Evolutionary conservation across 306 rosid genomes (phyloP), one percentile per base, ranked within the genome.

Genomic region (Citrullus amarus): DNA sequence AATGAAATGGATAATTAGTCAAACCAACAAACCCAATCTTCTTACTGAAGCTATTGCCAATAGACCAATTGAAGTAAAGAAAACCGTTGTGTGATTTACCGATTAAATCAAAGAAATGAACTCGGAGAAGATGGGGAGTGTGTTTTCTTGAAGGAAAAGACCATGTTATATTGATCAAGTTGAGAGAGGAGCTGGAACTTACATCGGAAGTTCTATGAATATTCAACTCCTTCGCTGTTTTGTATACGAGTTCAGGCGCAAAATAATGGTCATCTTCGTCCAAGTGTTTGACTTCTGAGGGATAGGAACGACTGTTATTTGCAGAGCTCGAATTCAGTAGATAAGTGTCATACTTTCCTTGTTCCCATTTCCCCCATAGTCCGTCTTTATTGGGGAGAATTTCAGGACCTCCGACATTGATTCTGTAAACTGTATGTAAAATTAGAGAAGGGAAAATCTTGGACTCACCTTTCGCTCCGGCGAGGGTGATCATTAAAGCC

Each of bases 41-140:
- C 67, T 0, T 0, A 60, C 5, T 20, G n/a, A 80, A 70, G 2
- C 32, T 75, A 6, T 59, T 54, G 44, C 79, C 78, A 13, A 84
- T 57, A 56, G 22, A 61, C 3, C 82, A 22, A 79, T 75, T 53
- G 75, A 88, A 88, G 8, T 0, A 0, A 0, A 62, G 48, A 66
- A 0, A 2, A 9, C 16, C 7, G 0, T 5, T 0, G 12, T 30
- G 1, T 17, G 58, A 14, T 0, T 0, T 0, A 66, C 82, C 54
- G 12, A 78, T 8, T 30, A 70, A 38, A 61, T 84, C 83, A 51
- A 85, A 88, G 80, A 88, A 85, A 53, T 88, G 89, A 56, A 78
- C 43, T 57, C 89, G 84, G 65, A 84, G 82, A 22, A 84, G 50
- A 65, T 88, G 81, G 2, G 5, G 7, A 28, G 66, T 46, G 13